Conservation (phyloP, 768 basidiomycete species). For the Trametes coccinea region DNA sequence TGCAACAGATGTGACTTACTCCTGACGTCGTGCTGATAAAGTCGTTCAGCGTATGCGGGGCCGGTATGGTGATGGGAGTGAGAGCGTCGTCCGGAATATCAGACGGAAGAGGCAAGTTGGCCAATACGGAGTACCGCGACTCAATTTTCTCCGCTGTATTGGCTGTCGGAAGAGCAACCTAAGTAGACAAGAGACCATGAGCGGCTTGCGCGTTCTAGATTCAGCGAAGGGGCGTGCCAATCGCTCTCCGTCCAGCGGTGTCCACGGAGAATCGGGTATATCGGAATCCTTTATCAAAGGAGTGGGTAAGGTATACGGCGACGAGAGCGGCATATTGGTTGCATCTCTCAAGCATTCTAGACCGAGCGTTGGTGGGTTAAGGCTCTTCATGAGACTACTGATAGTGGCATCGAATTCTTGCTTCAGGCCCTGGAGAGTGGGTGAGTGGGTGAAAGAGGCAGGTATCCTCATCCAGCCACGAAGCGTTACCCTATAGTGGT, state of each 20-base stretch:
- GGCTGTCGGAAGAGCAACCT: conserved; percentile 12
- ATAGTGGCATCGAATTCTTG: not conserved
- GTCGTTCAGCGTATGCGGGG: conserved; percentile 65
- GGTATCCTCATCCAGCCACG: no score
- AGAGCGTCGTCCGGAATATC: conserved; percentile 66
- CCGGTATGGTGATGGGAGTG: conserved; percentile 66
- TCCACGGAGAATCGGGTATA: conserved; percentile 6
- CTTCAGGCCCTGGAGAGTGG: not conserved
- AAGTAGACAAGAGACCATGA: not conserved
- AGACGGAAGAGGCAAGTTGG: conserved; percentile 60
- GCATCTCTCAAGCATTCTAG: not conserved
- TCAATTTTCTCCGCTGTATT: conserved; percentile 45
- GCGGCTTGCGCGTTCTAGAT: not conserved
- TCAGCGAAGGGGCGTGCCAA: not conserved
- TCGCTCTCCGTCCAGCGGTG: conserved; percentile 4
- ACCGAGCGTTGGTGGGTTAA: not conserved
- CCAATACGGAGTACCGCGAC: conserved; percentile 56
- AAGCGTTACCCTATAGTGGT: not conserved
- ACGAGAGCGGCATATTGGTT: not conserved
- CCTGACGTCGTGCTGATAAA: conserved; percentile 60
- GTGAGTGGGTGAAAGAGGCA: no score
- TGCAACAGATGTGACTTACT: conserved; percentile 40
- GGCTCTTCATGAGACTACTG: not conserved
- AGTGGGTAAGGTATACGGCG: no score
- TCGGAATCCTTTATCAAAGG: not conserved